Conservation (phyloP, 371 early-diverging fungal species). For the Cokeromyces recurvatus region DNA sequence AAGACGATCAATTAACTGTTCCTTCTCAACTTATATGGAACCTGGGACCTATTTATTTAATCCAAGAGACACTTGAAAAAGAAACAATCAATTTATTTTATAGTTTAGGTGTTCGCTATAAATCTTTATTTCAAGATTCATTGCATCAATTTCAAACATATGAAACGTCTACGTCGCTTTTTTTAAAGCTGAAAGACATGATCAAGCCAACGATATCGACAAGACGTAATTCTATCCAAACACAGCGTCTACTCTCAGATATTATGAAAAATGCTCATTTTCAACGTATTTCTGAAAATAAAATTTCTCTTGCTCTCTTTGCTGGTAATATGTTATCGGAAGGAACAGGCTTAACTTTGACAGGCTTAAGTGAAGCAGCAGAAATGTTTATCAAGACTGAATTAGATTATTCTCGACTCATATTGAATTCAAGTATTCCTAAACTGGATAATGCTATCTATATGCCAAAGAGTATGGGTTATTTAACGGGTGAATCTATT, state of each 20-base stretch:
- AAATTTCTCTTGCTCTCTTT: constrained; percentile 61
- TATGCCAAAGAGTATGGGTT: constrained; percentile 38
- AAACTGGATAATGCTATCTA: constrained; percentile 52
- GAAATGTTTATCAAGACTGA: constrained; percentile 13
- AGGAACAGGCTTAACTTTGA: constrained; percentile 37
- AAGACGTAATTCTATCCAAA: constrained; percentile 38
- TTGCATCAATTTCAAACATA: constrained; percentile 67
- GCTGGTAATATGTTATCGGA: constrained; percentile 52
- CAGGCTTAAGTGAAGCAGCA: constrained; percentile 35
- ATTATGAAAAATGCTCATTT: constrained; percentile 51
- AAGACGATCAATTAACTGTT: constrained; percentile 8
- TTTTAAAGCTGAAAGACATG: too few species aligned
- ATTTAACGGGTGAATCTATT: constrained; percentile 51
- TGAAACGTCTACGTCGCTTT: constrained; percentile 56
- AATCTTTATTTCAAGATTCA: constrained; percentile 63
- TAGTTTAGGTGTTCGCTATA: constrained; percentile 63
- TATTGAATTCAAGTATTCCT: constrained; percentile 60
- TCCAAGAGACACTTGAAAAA: constrained; percentile 57
- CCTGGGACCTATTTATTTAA: constrained; percentile 63
- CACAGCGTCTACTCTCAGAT: constrained; percentile 27
- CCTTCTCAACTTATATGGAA: constrained; percentile 52
- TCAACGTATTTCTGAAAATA: constrained; percentile 52
- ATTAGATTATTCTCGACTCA: constrained; percentile 23
- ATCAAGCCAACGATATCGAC: too few species aligned
- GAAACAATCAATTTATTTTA: constrained; percentile 56